These are phyloP conservation scores for Sicyos baderoa DNA, from an alignment of 306 rosid species.

Conservation along the genomic window DNA sequence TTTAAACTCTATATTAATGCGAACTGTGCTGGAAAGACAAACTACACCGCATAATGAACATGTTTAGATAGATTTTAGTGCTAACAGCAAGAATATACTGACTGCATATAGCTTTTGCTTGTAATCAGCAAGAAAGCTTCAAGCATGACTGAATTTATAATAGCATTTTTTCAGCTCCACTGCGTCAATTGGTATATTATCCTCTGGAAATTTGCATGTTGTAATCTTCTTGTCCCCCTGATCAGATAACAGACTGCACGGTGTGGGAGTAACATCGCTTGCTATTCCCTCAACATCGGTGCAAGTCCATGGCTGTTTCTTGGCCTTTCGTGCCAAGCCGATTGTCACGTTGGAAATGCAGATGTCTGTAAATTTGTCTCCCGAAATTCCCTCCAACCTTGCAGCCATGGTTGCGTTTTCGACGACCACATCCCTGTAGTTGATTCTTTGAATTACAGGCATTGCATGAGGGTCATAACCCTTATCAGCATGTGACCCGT, in stretches of 20 bases:
- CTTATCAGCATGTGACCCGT: slow-evolving; percentile 38
- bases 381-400: slow-evolving; percentile 61
- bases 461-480: slow-evolving; percentile 29
- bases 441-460: slow-evolving; percentile 32
- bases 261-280: slow-evolving; percentile 55
- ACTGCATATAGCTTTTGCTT: slow-evolving; percentile 10
- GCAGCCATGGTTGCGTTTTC: slow-evolving; percentile 65
- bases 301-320: slow-evolving; percentile 74
- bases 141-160: slow-evolving; percentile 28
- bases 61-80: background rate
- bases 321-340: slow-evolving; percentile 44
- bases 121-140: slow-evolving; percentile 9
- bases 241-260: slow-evolving; percentile 51
- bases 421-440: slow-evolving; percentile 36
- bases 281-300: slow-evolving; percentile 50
- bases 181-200: slow-evolving; percentile 44
- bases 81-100: background rate
- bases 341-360: slow-evolving; percentile 71
- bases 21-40: background rate
- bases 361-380: slow-evolving; percentile 54
- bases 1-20: background rate
- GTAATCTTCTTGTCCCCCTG: slow-evolving; percentile 32
- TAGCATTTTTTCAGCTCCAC: slow-evolving; percentile 48
- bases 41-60: background rate
- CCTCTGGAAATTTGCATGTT: slow-evolving; percentile 53